Evolutionary conservation across 805 yeast species (phyloP), one percentile per base, ranked within the genome.

Genomic region (Maudiozyma bulderi): DNA sequence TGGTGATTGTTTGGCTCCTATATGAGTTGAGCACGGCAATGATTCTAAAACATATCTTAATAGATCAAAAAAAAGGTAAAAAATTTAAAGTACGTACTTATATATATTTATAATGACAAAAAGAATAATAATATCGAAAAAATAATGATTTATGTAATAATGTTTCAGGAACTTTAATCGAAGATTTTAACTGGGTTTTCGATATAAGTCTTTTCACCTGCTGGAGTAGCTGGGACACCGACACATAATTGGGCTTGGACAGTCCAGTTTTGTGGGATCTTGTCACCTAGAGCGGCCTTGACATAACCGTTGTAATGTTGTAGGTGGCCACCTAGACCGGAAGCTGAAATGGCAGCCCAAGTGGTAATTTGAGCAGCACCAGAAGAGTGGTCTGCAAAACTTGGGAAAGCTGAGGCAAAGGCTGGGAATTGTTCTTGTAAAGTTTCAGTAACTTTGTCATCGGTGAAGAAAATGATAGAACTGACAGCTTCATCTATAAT

Each of bases 251-350:
- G 80, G 41, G 77, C 72, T 52, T 68, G 73, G 46, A 76, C 71
- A 41, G 59, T 61, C 77, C 78, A 75, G 44, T 61, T 57, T 45
- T 59, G 62, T 47, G 78, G 77, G 26, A 72, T 64, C 48, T 69
- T 63, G 33, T 58, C 60, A 52, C 68, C 66, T 54, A 71, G 54
- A 47, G 71, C 72, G 42, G 61, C 70, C 52, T 67, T 66, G 47
- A 76, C 71, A 46, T 65, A 65, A 46, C 70, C 73, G 62, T 73
- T 74, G 71, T 72, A 76, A 63, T 76, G 81, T 62, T 76, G 81
- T 54, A 76, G 66, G 56, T 73, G 76, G 51, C 69, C 77, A 54
- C 80, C 80, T 40, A 76, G 59, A 43, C 75, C 76, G 45, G 71
- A 57, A 34, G 62, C 67, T 45, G 68, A 66, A 30, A 76, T 62